Conservation (phyloP, 805 yeast genomes). For the Yamadazyma ubonensis region DNA sequence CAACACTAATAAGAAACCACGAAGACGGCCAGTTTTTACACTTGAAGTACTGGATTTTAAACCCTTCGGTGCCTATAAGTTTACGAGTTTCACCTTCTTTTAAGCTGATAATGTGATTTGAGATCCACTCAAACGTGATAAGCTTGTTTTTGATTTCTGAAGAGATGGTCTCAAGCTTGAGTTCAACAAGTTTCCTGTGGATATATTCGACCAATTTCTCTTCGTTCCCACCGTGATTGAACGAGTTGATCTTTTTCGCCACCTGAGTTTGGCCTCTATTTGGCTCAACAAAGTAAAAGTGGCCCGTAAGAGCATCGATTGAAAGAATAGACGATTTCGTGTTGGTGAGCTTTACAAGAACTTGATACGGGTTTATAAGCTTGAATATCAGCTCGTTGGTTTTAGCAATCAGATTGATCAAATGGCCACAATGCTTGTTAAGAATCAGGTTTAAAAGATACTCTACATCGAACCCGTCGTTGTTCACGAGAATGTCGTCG, state of each 20-base stretch:
- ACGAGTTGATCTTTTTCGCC: constrained; percentile 31
- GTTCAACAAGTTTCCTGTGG: constrained; percentile 38
- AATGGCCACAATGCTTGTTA: constrained; percentile 37
- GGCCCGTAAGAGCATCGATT: constrained; percentile 41
- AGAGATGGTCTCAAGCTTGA: constrained; percentile 49
- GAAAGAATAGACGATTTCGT: constrained; percentile 34
- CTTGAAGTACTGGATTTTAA: constrained; percentile 39
- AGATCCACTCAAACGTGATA: constrained; percentile 67
- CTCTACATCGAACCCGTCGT: constrained; percentile 36
- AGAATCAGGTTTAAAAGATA: constrained; percentile 33
- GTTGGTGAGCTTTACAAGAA: constrained; percentile 32
- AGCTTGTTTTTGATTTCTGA: constrained; percentile 56
- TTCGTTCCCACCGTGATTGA: constrained; percentile 26
- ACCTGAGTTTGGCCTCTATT: constrained; percentile 33
- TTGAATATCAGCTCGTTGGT: constrained; percentile 11
- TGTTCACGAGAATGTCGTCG: constrained; percentile 13
- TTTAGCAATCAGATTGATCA: constrained; percentile 22
- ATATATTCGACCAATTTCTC: constrained; percentile 29
- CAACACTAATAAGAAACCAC: constrained; percentile 50
- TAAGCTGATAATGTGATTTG: constrained; percentile 53
- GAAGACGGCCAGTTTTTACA: constrained; percentile 56
- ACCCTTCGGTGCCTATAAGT: constrained; percentile 19
- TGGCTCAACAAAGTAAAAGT: constrained; percentile 41
- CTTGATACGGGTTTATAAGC: constrained; percentile 31
- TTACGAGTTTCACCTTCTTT: constrained; percentile 47